A percentile compares a stretch with the other conserved stretches of the same genome.
These are phyloP conservation scores for Oemleria cerasiformis DNA, from an alignment of 306 rosid species.

Conservation along the genomic window DNA sequence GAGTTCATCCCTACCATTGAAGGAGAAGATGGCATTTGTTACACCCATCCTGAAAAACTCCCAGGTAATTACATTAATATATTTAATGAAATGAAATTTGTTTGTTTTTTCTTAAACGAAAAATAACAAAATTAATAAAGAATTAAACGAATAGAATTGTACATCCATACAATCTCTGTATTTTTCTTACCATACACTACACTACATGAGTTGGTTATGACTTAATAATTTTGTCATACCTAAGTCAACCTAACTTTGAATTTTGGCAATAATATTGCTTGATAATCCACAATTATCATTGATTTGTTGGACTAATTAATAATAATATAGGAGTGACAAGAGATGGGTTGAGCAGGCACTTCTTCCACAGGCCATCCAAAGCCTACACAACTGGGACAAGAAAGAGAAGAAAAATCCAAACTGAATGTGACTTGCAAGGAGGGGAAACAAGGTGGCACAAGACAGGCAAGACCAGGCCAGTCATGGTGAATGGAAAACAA, in stretches of 20 bases:
- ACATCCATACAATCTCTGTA: background rate
- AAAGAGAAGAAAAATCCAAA: constrained; percentile 89
- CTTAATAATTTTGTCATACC: constrained; percentile 50
- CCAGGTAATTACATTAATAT: constrained; percentile 49
- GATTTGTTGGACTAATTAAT: constrained; percentile 1
- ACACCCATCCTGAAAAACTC: constrained; percentile 98
- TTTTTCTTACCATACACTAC: background rate
- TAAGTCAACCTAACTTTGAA: constrained; percentile 58
- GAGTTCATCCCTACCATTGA: constrained; percentile 96
- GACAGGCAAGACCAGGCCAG: constrained; percentile 93
- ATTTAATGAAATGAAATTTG: too few relatives aligned
- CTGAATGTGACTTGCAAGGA: constrained; percentile 68
- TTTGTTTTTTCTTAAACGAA: too few relatives aligned
- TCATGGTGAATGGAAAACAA: constrained; percentile 78
- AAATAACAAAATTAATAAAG: too few relatives aligned
- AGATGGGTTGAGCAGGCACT: constrained; percentile 93
- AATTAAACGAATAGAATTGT: too few relatives aligned
- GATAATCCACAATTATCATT: background rate
- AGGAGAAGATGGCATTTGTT: constrained; percentile 99
- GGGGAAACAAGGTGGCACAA: constrained; percentile 99
- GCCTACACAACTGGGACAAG: constrained; percentile 99
- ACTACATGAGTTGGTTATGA: constrained; percentile 21
- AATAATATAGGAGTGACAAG: constrained; percentile 62
- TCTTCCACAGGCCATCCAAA: constrained; percentile 94
- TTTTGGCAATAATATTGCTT: constrained; percentile 14